Conservation (phyloP, 2,329 filamentous ascomycete genomes). For the Calonectria henricotiae region DNA sequence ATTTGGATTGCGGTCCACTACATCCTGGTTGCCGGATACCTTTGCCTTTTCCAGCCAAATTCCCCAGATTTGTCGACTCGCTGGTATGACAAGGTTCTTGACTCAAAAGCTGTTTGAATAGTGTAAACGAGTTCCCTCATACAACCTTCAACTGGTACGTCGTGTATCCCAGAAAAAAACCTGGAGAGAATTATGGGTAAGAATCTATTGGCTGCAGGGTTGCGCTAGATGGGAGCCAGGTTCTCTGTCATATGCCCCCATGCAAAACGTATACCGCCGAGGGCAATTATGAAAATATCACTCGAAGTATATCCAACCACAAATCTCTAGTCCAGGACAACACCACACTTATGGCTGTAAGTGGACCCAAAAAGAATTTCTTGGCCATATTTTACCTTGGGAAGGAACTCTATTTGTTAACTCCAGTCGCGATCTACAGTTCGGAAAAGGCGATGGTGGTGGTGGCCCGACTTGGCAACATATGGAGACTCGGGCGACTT, state of each 20-base stretch:
- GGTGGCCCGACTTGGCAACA: constrained; percentile 77
- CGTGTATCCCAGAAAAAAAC: not conserved
- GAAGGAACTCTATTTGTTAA: not conserved
- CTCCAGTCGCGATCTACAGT: constrained; percentile 57
- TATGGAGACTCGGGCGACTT: constrained; percentile 71
- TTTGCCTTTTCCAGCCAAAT: constrained; percentile 98
- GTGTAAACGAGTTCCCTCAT: constrained; percentile 99
- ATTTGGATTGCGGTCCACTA: constrained; percentile 90
- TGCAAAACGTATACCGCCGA: constrained; percentile 95
- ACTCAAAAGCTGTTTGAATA: constrained; percentile 99
- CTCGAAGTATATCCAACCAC: constrained; percentile 86
- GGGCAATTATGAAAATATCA: constrained; percentile 94
- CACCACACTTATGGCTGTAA: constrained; percentile 79
- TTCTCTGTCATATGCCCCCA: constrained; percentile 97
- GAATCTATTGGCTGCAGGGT: constrained; percentile 76
- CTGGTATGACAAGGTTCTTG: constrained; percentile 96
- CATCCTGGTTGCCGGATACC: constrained; percentile 98
- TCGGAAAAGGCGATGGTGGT: constrained; percentile 64
- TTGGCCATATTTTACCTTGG: not conserved
- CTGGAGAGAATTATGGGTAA: not conserved
- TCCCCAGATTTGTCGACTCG: constrained; percentile 91
- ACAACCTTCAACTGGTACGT: constrained; percentile 88
- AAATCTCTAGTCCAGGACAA: constrained; percentile 92
- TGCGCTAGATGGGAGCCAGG: constrained; percentile 93
- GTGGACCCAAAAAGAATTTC: not conserved